phyloP scores from a whole-genome alignment of 371 early-diverging fungal species.

The Chytridiales sp. region DNA sequence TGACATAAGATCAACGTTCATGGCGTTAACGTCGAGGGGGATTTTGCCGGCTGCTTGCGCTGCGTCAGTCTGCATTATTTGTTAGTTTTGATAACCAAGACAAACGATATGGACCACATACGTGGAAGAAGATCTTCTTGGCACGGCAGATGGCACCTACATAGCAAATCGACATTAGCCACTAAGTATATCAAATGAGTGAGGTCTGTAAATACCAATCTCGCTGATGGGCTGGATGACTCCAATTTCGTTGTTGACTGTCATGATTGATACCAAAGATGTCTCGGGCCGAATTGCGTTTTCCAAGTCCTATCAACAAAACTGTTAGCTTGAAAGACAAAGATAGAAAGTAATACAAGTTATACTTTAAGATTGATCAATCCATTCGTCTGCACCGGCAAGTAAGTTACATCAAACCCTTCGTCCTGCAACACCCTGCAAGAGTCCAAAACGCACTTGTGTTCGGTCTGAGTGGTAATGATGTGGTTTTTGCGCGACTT shows the following conservation, averaged over 20 bases:
- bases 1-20: conserved; percentile 96
- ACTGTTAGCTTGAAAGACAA: background rate
- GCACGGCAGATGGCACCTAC: conserved; percentile 70
- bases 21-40: conserved; percentile 91
- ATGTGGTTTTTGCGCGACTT: conserved; percentile 95
- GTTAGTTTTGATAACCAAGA: background rate
- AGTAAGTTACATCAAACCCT: conserved; percentile 97
- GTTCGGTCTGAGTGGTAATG: conserved; percentile 98
- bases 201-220: conserved; percentile 63
- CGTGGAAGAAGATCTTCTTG: conserved; percentile 87
- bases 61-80: conserved; percentile 87
- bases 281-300: conserved; percentile 92
- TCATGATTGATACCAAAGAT: conserved; percentile 93
- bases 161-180: conserved; percentile 15
- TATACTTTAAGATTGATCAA: conserved; percentile 62
- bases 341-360: conserved; percentile 2
- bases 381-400: conserved; percentile 90
- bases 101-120: conserved; percentile 17
- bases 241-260: conserved; percentile 99
- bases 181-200: conserved; percentile 36
- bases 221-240: conserved; percentile 95
- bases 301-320: conserved; percentile 62
- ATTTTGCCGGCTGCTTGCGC: conserved; percentile 99
- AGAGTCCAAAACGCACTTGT: conserved; percentile 99
- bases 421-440: conserved; percentile 92